These are phyloP conservation scores for Ilyonectria sp. DNA, from an alignment of 2,329 filamentous ascomycete species.

Conservation along the genomic window DNA sequence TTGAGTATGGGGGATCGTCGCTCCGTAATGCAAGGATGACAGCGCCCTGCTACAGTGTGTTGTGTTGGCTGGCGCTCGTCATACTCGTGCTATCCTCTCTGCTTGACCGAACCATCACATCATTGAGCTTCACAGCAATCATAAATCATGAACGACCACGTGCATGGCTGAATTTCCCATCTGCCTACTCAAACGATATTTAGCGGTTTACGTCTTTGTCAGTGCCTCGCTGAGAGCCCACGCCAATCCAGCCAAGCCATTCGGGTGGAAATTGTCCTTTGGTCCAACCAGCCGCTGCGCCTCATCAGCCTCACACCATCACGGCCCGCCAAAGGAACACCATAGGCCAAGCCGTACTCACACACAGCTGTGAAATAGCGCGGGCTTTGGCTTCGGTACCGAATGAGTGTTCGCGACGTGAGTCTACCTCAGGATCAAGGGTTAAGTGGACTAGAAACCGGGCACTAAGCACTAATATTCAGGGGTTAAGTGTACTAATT, in stretches of 20 bases:
- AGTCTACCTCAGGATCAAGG: too few relatives aligned
- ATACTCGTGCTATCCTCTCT: neutral
- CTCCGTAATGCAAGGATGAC: neutral
- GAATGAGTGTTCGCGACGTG: too few relatives aligned
- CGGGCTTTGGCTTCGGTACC: too few relatives aligned
- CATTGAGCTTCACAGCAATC: neutral
- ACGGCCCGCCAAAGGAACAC: too few relatives aligned
- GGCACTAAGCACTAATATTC: too few relatives aligned
- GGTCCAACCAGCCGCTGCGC: neutral
- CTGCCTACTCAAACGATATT: neutral
- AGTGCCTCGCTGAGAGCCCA: conserved; percentile 1
- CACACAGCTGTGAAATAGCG: too few relatives aligned
- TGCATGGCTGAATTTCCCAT: neutral
- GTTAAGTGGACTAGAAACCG: too few relatives aligned
- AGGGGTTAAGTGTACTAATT: too few relatives aligned
- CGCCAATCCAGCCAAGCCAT: neutral
- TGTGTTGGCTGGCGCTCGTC: neutral
- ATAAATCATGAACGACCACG: neutral
- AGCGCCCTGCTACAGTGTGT: conserved; percentile 7
- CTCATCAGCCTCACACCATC: neutral
- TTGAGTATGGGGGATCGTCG: neutral
- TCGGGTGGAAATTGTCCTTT: neutral
- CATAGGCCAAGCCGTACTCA: too few relatives aligned
- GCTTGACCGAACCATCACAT: neutral
- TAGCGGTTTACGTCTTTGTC: neutral